phyloP scores from a whole-genome alignment of 768 basidiomycete genomes.

The Tylopilus intermedius region DNA sequence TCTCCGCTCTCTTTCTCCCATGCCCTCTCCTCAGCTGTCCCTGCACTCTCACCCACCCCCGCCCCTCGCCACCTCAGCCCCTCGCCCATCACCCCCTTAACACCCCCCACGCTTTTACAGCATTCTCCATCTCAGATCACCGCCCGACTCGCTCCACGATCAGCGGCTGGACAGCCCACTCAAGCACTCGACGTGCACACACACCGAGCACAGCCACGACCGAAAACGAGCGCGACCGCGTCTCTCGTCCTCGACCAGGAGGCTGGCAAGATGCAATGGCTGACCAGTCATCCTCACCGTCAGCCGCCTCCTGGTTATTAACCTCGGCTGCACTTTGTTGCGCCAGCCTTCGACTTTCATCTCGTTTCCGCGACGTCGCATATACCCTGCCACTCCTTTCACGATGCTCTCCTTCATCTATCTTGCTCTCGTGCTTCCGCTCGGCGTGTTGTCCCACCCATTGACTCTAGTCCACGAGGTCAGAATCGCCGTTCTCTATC shows the following conservation, averaged over 20 bases:
- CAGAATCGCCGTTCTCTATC: neutral
- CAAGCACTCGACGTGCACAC: neutral
- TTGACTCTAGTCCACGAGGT: constrained; percentile 13
- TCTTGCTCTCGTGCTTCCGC: constrained; percentile 18
- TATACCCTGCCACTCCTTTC: constrained; percentile 9
- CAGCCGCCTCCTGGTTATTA: constrained; percentile 13
- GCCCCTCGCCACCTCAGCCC: neutral
- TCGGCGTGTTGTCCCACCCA: constrained; percentile 18
- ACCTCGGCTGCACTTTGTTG: too few species aligned
- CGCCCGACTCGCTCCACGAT: neutral
- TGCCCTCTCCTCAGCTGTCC: neutral
- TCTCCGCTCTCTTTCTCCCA: neutral
- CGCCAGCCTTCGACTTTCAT: neutral
- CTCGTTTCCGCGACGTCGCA: neutral
- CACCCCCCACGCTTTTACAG: neutral
- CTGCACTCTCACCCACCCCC: neutral
- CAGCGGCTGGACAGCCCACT: neutral
- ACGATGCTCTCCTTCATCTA: constrained; percentile 21
- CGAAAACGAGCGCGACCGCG: neutral
- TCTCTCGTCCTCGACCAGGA: neutral
- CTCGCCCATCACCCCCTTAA: neutral
- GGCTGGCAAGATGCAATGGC: neutral
- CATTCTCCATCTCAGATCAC: neutral
- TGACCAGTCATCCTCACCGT: constrained; percentile 8
- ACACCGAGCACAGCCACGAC: neutral